Percentiles rank a stretch among this genome's conserved stretches.
Conservation (phyloP, 2,329 filamentous ascomycete genomes). For the Catunica adiposa region DNA sequence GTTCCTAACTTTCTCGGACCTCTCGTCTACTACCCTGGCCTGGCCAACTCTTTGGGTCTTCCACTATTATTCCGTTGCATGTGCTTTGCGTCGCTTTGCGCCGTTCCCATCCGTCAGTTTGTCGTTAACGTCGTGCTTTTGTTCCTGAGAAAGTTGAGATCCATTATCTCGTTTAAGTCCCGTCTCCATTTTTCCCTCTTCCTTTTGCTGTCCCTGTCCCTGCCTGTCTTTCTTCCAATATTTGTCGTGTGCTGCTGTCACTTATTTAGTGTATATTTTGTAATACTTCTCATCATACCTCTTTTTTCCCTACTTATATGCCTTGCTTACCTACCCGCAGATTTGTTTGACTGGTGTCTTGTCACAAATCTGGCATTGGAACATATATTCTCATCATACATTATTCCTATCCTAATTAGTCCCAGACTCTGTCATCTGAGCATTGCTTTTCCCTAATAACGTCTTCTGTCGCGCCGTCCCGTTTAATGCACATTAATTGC, state of each 20-base stretch:
- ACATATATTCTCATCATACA: too few relatives aligned
- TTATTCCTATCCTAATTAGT: not conserved
- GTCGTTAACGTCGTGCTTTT: not conserved
- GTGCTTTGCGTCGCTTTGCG: not conserved
- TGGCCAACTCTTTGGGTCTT: not conserved
- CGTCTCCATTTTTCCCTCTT: not conserved
- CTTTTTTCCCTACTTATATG: not conserved
- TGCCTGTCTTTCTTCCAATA: not conserved
- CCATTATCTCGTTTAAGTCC: not conserved
- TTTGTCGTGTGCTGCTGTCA: not conserved
- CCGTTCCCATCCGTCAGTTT: not conserved
- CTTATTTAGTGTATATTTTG: not conserved
- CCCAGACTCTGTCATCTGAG: not conserved
- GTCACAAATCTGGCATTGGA: too few relatives aligned
- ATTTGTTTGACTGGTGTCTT: not conserved
- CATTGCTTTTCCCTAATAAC: not conserved
- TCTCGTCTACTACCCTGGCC: too few relatives aligned
- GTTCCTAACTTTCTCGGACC: not conserved
- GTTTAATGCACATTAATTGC: not conserved
- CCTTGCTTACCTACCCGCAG: not conserved
- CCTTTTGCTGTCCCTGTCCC: not conserved
- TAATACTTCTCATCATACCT: not conserved
- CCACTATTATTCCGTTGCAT: not conserved
- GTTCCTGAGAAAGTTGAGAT: not conserved
- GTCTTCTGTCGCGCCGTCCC: too few relatives aligned